These are phyloP conservation scores for Pseudozyma tsukubaensis DNA, from an alignment of 1,284 basidiomycete species.

Conservation along the genomic window DNA sequence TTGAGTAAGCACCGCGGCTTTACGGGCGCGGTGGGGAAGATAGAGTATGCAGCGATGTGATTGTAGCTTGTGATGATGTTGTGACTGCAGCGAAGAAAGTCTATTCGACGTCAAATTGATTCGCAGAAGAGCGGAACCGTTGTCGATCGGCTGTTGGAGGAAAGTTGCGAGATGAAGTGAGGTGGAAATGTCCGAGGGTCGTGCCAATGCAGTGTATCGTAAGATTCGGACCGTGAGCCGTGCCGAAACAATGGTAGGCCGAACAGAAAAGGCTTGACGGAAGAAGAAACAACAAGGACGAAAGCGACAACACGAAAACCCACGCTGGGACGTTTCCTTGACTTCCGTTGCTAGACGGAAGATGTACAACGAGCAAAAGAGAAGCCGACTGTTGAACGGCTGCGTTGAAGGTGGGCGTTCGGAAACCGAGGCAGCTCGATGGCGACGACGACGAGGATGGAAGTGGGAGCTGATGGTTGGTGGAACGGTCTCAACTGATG, in stretches of 20 bases:
- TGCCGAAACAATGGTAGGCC: not conserved
- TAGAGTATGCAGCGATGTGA: conserved; percentile 18
- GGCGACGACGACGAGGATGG: not conserved
- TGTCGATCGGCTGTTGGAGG: conserved; percentile 3
- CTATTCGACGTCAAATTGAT: not conserved
- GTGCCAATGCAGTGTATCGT: not conserved
- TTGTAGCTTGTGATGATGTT: conserved; percentile 16
- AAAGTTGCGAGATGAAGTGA: conserved; percentile 21
- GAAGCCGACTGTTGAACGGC: conserved; percentile 15
- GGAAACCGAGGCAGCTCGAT: not conserved
- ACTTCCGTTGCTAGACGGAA: not conserved
- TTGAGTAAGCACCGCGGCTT: conserved; percentile 11
- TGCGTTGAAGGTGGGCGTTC: too few species aligned
- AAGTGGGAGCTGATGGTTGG: not conserved
- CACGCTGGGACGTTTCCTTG: not conserved
- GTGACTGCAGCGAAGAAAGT: conserved; percentile 15
- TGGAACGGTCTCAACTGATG: not conserved
- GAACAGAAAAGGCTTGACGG: not conserved
- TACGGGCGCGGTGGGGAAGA: conserved; percentile 21
- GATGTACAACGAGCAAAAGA: not conserved
- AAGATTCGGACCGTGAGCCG: not conserved
- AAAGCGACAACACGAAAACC: not conserved
- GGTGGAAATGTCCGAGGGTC: conserved; percentile 15
- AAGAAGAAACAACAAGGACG: not conserved
- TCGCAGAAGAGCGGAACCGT: conserved; percentile 1